A percentile compares a stretch with the other conserved stretches of the same genome.
phyloP scores from a whole-genome alignment of 192 early-diverging fungal species.

The Paraglomus brasilianum region DNA sequence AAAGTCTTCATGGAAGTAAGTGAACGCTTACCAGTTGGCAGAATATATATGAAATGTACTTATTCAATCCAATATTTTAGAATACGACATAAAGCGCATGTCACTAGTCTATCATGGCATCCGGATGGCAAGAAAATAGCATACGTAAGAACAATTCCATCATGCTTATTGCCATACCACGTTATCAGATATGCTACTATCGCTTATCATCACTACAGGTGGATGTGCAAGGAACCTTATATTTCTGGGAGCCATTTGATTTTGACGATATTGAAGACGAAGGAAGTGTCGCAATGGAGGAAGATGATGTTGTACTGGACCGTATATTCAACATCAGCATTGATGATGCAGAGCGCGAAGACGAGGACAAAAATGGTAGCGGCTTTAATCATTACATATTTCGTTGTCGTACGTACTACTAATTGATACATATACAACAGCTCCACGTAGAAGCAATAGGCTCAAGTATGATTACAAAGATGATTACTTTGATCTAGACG shows the following conservation, averaged over 20 bases:
- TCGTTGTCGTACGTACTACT: no score
- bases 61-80: not conserved
- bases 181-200: not conserved
- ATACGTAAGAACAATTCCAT: no score
- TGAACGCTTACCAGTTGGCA: not conserved
- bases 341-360: no score
- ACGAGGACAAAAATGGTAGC: no score
- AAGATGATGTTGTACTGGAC: not conserved
- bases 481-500: constrained; percentile 61
- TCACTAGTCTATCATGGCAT: not conserved
- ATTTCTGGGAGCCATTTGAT: constrained; percentile 4
- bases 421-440: no score
- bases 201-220: not conserved
- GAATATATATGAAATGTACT: not conserved
- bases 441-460: no score
- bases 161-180: not conserved
- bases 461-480: constrained; percentile 30
- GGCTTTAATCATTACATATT: no score
- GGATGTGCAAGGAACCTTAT: not conserved
- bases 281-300: not conserved
- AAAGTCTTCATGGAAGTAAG: not conserved
- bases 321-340: no score
- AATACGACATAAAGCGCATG: not conserved
- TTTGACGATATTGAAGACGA: not conserved
- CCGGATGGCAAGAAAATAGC: not conserved